Evolutionary conservation across 768 basidiomycete genomes (phyloP).

Genomic region (Pulveroboletus ravenelii): DNA sequence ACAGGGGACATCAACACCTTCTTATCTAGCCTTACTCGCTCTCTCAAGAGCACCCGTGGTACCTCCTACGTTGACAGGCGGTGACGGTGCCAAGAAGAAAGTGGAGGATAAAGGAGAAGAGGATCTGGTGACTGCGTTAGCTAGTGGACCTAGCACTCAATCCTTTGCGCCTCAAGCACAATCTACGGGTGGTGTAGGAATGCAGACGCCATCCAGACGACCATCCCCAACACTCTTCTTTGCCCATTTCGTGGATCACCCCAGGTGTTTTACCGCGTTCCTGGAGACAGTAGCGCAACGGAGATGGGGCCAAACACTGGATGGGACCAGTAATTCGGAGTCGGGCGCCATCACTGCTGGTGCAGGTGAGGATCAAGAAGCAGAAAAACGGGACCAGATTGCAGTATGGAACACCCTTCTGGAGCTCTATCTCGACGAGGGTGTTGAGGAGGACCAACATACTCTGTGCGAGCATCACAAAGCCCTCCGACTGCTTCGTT

Average conservation of each 20-base stretch:
- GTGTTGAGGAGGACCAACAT: constrained; percentile 21
- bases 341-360: constrained; percentile 7
- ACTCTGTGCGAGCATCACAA: constrained; percentile 38
- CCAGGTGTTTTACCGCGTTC: constrained; percentile 77
- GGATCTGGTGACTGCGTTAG: constrained; percentile 11
- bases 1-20: constrained; percentile 38
- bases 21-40: constrained; percentile 78
- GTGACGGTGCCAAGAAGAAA: constrained; percentile 21
- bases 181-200: constrained; percentile 6
- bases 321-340: constrained; percentile 25
- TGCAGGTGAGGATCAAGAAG: constrained; percentile 38
- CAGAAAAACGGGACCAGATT: constrained; percentile 64
- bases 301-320: constrained; percentile 75
- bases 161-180: constrained; percentile 5
- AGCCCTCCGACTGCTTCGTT: constrained; percentile 67
- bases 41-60: constrained; percentile 54
- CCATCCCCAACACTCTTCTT: constrained; percentile 88
- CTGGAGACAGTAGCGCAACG: constrained; percentile 79
- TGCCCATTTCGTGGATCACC: constrained; percentile 90
- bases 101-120: constrained; percentile 14
- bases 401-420: constrained; percentile 95
- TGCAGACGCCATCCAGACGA: constrained; percentile 39
- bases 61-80: constrained; percentile 37
- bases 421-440: constrained; percentile 77
- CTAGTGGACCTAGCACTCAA: constrained; percentile 28